Percentiles rank a stretch among this genome's conserved stretches.
These are phyloP conservation scores for Phaffia australis DNA, from an alignment of 768 basidiomycete genomes.

Conservation along the genomic window DNA sequence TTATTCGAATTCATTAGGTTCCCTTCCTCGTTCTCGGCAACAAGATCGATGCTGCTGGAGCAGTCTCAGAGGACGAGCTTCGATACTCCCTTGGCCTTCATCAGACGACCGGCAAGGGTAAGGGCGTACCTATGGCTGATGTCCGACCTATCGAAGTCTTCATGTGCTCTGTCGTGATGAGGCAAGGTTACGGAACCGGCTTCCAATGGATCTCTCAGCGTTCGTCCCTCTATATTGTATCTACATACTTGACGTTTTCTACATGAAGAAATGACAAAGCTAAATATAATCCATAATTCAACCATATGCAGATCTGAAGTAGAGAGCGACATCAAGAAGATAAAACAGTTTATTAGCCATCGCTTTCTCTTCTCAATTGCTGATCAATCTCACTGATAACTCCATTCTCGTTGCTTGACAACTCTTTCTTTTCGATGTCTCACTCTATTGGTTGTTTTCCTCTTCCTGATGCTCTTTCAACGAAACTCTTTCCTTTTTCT, in stretches of 20 bases:
- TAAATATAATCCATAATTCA: too few species aligned
- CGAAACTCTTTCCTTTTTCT: constrained; percentile 40
- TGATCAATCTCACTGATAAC: too few species aligned
- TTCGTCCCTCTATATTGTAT: too few species aligned
- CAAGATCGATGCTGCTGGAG: constrained; percentile 98
- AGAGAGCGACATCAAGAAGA: too few species aligned
- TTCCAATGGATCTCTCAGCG: constrained; percentile 27
- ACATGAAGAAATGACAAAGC: too few species aligned
- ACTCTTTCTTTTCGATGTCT: too few species aligned
- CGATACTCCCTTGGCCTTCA: constrained; percentile 89
- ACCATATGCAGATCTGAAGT: too few species aligned
- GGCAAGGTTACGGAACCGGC: constrained; percentile 97
- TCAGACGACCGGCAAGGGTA: constrained; percentile 99
- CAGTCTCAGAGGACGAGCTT: constrained; percentile 93
- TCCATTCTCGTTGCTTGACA: too few species aligned
- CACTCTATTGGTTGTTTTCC: not conserved
- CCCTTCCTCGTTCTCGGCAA: constrained; percentile 98
- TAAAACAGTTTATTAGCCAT: too few species aligned
- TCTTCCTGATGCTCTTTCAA: constrained; percentile 18
- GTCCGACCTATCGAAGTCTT: constrained; percentile 98
- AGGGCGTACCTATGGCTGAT: constrained; percentile 84
- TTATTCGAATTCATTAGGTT: constrained; percentile 40
- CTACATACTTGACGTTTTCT: too few species aligned
- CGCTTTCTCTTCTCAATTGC: too few species aligned
- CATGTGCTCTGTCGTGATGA: constrained; percentile 99